phyloP scores from a whole-genome alignment of 805 yeast species.

The Saturnispora hagleri region DNA sequence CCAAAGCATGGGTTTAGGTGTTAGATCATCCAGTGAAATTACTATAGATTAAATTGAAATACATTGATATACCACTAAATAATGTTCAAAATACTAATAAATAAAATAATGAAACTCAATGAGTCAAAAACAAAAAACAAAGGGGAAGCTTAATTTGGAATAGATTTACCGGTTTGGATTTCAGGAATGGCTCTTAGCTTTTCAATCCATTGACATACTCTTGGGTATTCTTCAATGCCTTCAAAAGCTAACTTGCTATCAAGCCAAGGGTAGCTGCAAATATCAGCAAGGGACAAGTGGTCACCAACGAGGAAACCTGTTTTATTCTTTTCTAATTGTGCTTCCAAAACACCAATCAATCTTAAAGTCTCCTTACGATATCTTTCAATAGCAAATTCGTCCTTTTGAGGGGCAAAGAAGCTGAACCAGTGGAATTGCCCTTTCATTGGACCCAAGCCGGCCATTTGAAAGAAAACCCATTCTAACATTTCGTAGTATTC shows the following conservation, averaged over 20 bases:
- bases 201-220: slow-evolving; percentile 33
- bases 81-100: background rate
- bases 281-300: slow-evolving; percentile 51
- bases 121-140: background rate
- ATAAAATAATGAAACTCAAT: background rate
- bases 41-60: background rate
- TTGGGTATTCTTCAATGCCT: slow-evolving; percentile 29
- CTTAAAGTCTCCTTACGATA: slow-evolving; percentile 43
- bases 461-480: slow-evolving; percentile 48
- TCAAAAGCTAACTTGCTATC: slow-evolving; percentile 4
- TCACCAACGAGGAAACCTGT: slow-evolving; percentile 54
- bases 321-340: slow-evolving; percentile 36
- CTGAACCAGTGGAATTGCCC: slow-evolving; percentile 50
- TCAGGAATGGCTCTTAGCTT: slow-evolving; percentile 27
- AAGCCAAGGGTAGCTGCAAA: slow-evolving; percentile 42
- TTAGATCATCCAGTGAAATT: background rate
- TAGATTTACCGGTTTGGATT: slow-evolving; percentile 24
- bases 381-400: slow-evolving; percentile 46
- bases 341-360: slow-evolving; percentile 45
- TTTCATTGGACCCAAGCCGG: slow-evolving; percentile 53
- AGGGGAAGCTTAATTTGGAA: slow-evolving; percentile 4
- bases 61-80: background rate
- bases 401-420: slow-evolving; percentile 37
- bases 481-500: slow-evolving; percentile 45
- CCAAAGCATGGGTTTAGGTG: background rate